These are phyloP conservation scores for Myrica gale DNA, from an alignment of 306 rosid genomes.

Conservation along the genomic window DNA sequence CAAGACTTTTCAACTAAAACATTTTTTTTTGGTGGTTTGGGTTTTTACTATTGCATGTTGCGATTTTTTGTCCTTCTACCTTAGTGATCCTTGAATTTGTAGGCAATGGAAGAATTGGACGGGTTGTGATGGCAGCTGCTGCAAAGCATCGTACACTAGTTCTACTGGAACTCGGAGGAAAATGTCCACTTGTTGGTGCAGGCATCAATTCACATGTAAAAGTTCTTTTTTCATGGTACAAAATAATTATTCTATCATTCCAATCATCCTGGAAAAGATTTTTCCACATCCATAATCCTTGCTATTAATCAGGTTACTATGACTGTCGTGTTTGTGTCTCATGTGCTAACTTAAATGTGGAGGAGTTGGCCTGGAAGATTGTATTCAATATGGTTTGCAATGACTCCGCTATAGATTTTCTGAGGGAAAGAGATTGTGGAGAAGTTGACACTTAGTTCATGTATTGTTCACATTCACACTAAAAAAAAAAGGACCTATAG, in stretches of 20 bases:
- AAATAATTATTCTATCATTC: not conserved
- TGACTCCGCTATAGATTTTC: no score
- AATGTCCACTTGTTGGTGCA: slow-evolving; percentile 81
- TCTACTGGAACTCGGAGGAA: slow-evolving; percentile 97
- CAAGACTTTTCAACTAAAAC: not conserved
- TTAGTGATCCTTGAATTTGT: slow-evolving; percentile 10
- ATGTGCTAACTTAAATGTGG: slow-evolving; percentile 15
- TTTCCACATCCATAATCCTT: not conserved
- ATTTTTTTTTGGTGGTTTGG: not conserved
- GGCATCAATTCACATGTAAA: slow-evolving; percentile 60
- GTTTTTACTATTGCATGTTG: not conserved
- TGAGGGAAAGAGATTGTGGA: no score
- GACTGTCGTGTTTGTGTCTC: slow-evolving; percentile 19
- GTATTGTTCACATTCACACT: no score
- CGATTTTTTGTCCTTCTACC: not conserved
- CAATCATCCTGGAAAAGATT: not conserved
- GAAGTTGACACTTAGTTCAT: no score
- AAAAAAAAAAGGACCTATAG: no score
- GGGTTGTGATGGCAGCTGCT: slow-evolving; percentile 94
- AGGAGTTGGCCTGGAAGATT: no score
- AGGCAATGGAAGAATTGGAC: slow-evolving; percentile 84
- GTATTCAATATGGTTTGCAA: no score
- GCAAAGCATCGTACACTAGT: slow-evolving; percentile 97
- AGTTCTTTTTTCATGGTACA: slow-evolving; percentile 2
- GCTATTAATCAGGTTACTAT: not conserved